These are phyloP conservation scores for Aureobasidium sp. DNA, from an alignment of 2,329 filamentous ascomycete genomes.

Conservation along the genomic window DNA sequence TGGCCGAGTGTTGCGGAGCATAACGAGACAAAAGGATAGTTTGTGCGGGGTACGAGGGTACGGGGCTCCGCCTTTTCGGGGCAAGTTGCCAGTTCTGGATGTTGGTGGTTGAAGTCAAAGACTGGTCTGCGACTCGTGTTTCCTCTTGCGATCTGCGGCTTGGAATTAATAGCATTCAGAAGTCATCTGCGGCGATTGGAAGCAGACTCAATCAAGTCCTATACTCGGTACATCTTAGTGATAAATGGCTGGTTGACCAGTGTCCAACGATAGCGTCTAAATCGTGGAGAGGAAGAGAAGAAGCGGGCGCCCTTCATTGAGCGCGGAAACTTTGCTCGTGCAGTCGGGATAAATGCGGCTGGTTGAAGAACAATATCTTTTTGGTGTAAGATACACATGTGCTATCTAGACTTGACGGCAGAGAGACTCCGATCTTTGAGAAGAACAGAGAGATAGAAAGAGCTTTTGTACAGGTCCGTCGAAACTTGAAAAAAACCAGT, in stretches of 20 bases:
- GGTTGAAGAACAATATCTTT: no score
- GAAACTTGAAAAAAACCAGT: not conserved
- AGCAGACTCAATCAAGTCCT: no score
- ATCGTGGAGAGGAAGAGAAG: not conserved
- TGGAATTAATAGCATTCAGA: no score
- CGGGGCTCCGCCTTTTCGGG: conserved; percentile 2
- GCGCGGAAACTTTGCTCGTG: no score
- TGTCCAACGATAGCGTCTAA: no score
- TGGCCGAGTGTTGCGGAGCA: not conserved
- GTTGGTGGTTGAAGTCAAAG: not conserved
- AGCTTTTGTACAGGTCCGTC: not conserved
- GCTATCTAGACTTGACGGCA: not conserved
- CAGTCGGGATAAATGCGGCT: no score
- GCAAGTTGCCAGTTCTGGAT: not conserved
- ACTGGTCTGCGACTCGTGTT: no score
- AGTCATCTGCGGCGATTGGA: no score
- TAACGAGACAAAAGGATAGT: not conserved
- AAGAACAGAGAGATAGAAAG: not conserved
- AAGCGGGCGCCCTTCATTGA: not conserved
- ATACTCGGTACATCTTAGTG: no score
- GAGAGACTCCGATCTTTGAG: not conserved
- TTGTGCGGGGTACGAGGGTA: not conserved
- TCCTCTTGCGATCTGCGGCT: no score
- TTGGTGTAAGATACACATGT: no score
- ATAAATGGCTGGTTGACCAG: no score